A percentile compares a stretch with the other conserved stretches of the same genome.
phyloP scores from a whole-genome alignment of 2,329 filamentous ascomycete genomes.

The Apiospora kogelbergensis region DNA sequence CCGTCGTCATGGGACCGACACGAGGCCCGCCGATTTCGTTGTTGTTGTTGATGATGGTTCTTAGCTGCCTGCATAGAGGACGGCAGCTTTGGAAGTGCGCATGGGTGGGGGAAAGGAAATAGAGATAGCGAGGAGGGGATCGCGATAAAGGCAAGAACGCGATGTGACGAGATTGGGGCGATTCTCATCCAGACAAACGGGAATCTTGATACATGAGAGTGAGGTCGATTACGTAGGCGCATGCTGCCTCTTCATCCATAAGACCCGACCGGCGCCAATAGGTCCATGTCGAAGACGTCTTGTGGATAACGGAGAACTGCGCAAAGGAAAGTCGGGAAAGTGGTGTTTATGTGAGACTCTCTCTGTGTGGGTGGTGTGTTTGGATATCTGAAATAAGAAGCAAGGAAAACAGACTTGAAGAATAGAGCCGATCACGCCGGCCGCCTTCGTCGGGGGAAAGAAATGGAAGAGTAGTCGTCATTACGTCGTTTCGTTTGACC shows the following conservation, averaged over 20 bases:
- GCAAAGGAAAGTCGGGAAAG: conserved; percentile 22
- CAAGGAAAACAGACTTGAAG: conserved; percentile 15
- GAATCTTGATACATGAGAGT: conserved; percentile 11
- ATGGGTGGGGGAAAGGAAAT: background rate
- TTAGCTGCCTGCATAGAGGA: background rate
- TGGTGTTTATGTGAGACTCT: conserved; percentile 12
- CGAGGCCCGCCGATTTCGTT: background rate
- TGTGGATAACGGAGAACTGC: conserved; percentile 14
- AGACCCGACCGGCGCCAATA: background rate
- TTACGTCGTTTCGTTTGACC: conserved; percentile 46
- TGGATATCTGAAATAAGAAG: conserved; percentile 25
- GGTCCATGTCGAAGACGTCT: background rate
- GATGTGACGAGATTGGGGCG: conserved; percentile 17
- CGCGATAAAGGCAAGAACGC: background rate
- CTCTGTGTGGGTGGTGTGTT: background rate
- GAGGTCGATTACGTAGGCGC: conserved; percentile 9
- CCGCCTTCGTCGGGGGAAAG: conserved; percentile 18
- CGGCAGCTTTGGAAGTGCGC: background rate
- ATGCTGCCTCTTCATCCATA: background rate
- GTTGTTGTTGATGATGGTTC: background rate
- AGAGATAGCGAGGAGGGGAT: background rate
- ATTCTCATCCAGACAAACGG: conserved; percentile 13
- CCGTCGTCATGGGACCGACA: background rate
- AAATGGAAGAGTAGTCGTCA: conserved; percentile 31
- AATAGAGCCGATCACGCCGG: conserved; percentile 22